Conservation (phyloP, 2,329 filamentous ascomycete species). For the Xylaria sp. region DNA sequence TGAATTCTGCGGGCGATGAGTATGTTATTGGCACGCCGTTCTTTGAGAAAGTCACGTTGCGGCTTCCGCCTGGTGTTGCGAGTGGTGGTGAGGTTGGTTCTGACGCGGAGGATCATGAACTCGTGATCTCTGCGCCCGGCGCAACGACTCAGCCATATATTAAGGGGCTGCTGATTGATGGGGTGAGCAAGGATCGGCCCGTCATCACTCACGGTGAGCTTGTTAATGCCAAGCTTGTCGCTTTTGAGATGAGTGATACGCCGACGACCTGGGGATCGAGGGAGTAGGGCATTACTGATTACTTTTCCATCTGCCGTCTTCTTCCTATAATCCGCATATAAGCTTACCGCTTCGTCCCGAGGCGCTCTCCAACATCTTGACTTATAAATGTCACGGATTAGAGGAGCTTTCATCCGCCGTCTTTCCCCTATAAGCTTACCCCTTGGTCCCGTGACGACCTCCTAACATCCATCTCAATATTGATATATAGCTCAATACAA, state of each 20-base stretch:
- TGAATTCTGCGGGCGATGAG: slow-evolving; percentile 41
- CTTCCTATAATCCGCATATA: neutral
- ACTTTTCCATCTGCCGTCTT: neutral
- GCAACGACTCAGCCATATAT: slow-evolving; percentile 39
- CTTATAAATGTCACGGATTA: neutral
- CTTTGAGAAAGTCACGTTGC: slow-evolving; percentile 40
- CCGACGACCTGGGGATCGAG: slow-evolving; percentile 28
- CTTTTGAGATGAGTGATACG: slow-evolving; percentile 41
- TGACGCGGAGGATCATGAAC: slow-evolving; percentile 20
- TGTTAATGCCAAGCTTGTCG: slow-evolving; percentile 35
- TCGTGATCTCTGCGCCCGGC: slow-evolving; percentile 39
- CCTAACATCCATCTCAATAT: too few relatives aligned
- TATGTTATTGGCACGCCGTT: slow-evolving; percentile 43
- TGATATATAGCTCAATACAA: too few relatives aligned
- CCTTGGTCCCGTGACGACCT: too few relatives aligned
- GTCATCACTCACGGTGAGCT: slow-evolving; percentile 38
- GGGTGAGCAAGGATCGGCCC: slow-evolving; percentile 30
- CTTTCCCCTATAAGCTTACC: too few relatives aligned
- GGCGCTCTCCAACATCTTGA: neutral
- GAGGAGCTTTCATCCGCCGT: too few relatives aligned
- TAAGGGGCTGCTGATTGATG: slow-evolving; percentile 38
- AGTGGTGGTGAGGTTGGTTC: slow-evolving; percentile 22
- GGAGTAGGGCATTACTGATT: neutral
- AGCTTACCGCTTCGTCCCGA: neutral
- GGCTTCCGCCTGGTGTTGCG: slow-evolving; percentile 31